Evolutionary conservation across 169 alveolate genomes (phyloP).

Genomic region (Besnoitia besnoiti): DNA sequence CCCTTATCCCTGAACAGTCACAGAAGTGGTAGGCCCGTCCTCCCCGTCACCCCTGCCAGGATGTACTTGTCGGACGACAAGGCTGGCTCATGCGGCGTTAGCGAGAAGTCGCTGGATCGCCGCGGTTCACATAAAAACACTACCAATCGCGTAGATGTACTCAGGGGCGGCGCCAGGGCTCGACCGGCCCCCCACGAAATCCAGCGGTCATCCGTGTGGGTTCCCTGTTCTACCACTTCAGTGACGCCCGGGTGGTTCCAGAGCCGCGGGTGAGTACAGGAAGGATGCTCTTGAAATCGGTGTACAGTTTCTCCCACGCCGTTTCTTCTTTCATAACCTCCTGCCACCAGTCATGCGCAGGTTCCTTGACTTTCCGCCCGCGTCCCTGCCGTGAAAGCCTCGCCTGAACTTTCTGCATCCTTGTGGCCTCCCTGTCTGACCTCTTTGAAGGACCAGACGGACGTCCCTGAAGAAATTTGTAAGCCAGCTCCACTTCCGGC

Average conservation of each 20-base stretch:
- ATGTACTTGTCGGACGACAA: too few species aligned
- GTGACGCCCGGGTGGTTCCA: neutral
- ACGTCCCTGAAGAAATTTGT: slow-evolving; percentile 13
- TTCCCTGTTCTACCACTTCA: neutral
- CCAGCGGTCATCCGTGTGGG: too few species aligned
- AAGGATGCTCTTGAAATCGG: neutral
- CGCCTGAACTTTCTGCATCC: neutral
- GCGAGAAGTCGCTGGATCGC: too few species aligned
- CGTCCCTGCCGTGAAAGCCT: neutral
- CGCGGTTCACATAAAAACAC: too few species aligned
- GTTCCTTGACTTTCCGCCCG: neutral
- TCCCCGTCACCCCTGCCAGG: too few species aligned
- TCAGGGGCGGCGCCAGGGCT: too few species aligned
- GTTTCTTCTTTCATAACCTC: neutral
- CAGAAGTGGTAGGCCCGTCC: too few species aligned
- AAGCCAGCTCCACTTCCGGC: neutral
- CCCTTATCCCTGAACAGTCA: too few species aligned
- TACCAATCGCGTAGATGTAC: too few species aligned
- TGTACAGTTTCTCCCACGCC: neutral
- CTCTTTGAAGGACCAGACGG: neutral
- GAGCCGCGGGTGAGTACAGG: neutral
- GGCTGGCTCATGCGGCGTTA: too few species aligned
- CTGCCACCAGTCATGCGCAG: slow-evolving; percentile 4
- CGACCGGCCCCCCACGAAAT: too few species aligned
- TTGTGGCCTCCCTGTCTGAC: neutral